Percentiles rank a stretch among this genome's conserved stretches.
Conservation (phyloP, 495 filamentous ascomycete genomes). For the Talaromyces ruber region DNA sequence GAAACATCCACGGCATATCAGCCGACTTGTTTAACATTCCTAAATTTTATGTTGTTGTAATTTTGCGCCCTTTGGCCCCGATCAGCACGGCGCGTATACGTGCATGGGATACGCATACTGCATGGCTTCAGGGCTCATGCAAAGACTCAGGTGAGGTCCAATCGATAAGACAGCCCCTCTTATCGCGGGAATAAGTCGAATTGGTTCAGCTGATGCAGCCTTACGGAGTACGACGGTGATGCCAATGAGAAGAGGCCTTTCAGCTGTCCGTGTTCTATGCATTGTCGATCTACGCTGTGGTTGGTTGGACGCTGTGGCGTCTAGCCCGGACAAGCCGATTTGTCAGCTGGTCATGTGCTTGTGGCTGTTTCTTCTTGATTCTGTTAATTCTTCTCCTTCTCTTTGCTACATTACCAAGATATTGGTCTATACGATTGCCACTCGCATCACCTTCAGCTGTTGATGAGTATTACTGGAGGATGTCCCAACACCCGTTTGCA, state of each 20-base stretch:
- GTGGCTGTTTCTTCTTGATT: not conserved
- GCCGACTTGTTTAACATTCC: not conserved
- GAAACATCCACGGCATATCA: not conserved
- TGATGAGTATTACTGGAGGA: not conserved
- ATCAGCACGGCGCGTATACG: not conserved
- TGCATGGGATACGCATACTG: not conserved
- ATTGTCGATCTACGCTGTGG: not conserved
- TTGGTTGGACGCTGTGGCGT: not conserved
- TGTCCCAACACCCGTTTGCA: not conserved
- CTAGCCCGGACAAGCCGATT: not conserved
- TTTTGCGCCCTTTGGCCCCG: not conserved
- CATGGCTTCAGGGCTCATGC: not conserved
- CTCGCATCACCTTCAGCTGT: not conserved
- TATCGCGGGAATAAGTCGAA: not conserved
- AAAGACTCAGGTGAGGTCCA: not conserved
- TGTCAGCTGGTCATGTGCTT: conserved; percentile 2
- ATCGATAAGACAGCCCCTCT: not conserved
- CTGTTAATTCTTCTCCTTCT: not conserved
- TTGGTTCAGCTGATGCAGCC: not conserved
- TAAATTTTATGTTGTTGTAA: not conserved
- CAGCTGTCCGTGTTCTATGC: not conserved
- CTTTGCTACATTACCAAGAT: not conserved
- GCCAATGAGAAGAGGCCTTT: not conserved
- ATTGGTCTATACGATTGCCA: not conserved
- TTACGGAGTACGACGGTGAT: not conserved